These are phyloP conservation scores for Xylaria sp. DNA, from an alignment of 2,329 filamentous ascomycete species.

Conservation along the genomic window DNA sequence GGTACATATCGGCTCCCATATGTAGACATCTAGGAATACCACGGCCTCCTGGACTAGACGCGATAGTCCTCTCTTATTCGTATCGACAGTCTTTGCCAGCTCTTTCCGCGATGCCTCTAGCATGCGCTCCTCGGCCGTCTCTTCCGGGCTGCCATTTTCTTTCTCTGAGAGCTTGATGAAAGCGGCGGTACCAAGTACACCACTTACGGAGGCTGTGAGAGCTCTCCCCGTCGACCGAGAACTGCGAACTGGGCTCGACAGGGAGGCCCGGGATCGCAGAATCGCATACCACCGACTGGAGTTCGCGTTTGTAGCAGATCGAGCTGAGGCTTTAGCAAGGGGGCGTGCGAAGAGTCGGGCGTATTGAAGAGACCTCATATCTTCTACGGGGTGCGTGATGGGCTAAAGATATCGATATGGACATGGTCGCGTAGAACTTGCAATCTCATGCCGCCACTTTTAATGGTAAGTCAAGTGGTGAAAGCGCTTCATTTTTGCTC, in stretches of 20 bases:
- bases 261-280: conserved; percentile 14
- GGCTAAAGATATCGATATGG: conserved; percentile 9
- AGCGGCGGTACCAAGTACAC: conserved; percentile 47
- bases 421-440: conserved; percentile 4
- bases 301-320: conserved; percentile 13
- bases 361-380: conserved; percentile 42
- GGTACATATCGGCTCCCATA: conserved; percentile 84
- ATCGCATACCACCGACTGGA: conserved; percentile 21
- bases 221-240: conserved; percentile 30
- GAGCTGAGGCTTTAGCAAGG: conserved; percentile 12
- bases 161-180: conserved; percentile 55
- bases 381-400: conserved; percentile 22
- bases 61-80: conserved; percentile 54
- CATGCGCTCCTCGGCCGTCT: conserved; percentile 83
- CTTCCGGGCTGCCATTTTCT: conserved; percentile 43
- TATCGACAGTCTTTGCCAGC: conserved; percentile 62
- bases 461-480: neutral
- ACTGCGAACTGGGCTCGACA: conserved; percentile 6
- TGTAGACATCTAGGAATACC: conserved; percentile 63
- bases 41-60: conserved; percentile 55
- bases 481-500: neutral
- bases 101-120: conserved; percentile 74
- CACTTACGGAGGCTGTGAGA: conserved; percentile 37
- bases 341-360: conserved; percentile 42
- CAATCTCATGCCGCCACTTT: neutral